Evolutionary conservation across 345 rosid genomes (phyloP).

Genomic region (Gossypium mustelinum): DNA sequence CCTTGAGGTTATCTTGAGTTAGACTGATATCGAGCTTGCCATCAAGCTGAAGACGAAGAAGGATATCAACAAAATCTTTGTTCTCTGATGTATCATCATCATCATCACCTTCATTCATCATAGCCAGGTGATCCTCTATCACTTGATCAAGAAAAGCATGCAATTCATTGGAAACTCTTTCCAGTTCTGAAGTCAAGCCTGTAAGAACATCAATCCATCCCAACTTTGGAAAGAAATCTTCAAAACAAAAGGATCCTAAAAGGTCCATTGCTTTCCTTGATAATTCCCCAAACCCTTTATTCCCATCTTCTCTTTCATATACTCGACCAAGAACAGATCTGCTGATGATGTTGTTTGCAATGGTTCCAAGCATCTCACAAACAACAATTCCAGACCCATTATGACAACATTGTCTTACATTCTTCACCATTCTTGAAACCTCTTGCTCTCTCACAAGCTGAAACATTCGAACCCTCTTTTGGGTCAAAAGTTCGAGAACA

Average conservation of each 20-base stretch:
- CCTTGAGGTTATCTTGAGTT: slow-evolving; percentile 9
- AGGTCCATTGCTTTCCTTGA: slow-evolving; percentile 4
- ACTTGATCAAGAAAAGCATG: slow-evolving; percentile 14
- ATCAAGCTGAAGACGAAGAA: slow-evolving; percentile 5
- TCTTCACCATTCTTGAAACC: background rate
- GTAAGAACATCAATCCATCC: background rate
- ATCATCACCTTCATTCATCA: background rate
- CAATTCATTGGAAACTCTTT: background rate
- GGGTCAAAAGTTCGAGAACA: background rate
- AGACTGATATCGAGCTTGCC: slow-evolving; percentile 4
- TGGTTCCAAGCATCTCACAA: background rate
- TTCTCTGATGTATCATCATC: background rate
- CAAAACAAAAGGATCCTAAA: background rate
- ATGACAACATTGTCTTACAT: background rate
- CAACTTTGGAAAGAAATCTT: background rate
- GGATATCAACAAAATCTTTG: slow-evolving; percentile 8
- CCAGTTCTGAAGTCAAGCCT: background rate
- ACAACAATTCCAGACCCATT: background rate
- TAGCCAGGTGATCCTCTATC: slow-evolving; percentile 9
- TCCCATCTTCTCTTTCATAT: background rate
- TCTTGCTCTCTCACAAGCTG: slow-evolving; percentile 2
- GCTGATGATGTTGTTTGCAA: background rate
- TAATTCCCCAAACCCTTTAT: background rate
- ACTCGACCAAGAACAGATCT: slow-evolving; percentile 1
- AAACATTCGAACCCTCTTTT: background rate